Percentiles rank a stretch among this genome's conserved stretches.
phyloP scores from a whole-genome alignment of 2,329 filamentous ascomycete species.

The Cercospora berteroae region DNA sequence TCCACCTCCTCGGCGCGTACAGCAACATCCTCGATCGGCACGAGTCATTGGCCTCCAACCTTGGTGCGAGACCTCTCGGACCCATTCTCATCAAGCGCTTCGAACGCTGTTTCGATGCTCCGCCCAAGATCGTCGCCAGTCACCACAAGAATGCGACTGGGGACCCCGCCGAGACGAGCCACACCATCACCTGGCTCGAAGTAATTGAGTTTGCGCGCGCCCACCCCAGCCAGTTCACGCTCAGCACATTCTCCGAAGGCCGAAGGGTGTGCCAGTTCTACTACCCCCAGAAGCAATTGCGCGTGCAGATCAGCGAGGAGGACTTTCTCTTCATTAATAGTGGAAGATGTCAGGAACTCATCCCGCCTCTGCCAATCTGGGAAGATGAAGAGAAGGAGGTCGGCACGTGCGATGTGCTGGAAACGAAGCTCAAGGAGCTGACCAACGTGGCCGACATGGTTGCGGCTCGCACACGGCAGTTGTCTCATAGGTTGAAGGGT shows the following conservation, averaged over 20 bases:
- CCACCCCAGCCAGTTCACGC: slow-evolving; percentile 73
- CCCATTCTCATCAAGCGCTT: slow-evolving; percentile 83
- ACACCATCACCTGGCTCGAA: slow-evolving; percentile 73
- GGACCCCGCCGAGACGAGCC: slow-evolving; percentile 42
- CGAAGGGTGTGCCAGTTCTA: slow-evolving; percentile 75
- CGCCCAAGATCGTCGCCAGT: slow-evolving; percentile 65
- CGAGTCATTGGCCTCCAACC: slow-evolving; percentile 80
- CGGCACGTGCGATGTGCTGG: slow-evolving; percentile 78
- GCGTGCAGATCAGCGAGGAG: slow-evolving; percentile 83
- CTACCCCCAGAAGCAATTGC: slow-evolving; percentile 65
- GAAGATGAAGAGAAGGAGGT: slow-evolving; percentile 86
- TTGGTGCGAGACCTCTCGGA: slow-evolving; percentile 78
- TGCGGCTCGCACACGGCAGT: slow-evolving; percentile 68
- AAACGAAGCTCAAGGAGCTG: slow-evolving; percentile 72
- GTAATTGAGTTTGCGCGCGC: slow-evolving; percentile 80
- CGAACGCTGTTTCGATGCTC: slow-evolving; percentile 79
- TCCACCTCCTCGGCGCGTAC: slow-evolving; percentile 73
- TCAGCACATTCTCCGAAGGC: slow-evolving; percentile 67
- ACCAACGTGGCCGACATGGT: slow-evolving; percentile 76
- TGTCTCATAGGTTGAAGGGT: slow-evolving; percentile 76
- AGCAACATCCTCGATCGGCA: slow-evolving; percentile 81
- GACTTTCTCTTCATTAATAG: slow-evolving; percentile 82
- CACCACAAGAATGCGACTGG: slow-evolving; percentile 41
- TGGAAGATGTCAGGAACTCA: slow-evolving; percentile 77
- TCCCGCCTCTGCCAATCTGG: slow-evolving; percentile 74